These are phyloP conservation scores for Cantharellus anzutake DNA, from an alignment of 768 basidiomycete species.

Conservation along the genomic window DNA sequence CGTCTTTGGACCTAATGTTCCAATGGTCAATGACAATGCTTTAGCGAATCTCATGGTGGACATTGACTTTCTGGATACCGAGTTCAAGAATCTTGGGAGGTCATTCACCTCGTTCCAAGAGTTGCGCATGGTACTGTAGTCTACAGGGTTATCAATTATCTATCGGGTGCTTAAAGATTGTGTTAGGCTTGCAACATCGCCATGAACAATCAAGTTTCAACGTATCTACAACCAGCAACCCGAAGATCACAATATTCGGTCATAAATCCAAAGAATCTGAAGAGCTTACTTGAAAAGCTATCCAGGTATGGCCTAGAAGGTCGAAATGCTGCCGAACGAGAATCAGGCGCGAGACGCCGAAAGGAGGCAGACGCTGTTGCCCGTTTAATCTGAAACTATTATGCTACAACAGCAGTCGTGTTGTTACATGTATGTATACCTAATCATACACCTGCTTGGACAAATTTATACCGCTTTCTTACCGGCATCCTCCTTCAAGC, in stretches of 20 bases:
- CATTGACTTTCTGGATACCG: conserved; percentile 75
- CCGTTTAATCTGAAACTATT: conserved; percentile 20
- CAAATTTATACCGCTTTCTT: conserved; percentile 25
- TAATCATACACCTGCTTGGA: neutral
- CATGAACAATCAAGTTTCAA: conserved; percentile 50
- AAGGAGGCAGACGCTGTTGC: conserved; percentile 67
- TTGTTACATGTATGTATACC: neutral
- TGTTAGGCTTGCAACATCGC: conserved; percentile 31
- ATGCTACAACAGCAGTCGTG: neutral
- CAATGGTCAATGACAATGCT: conserved; percentile 75
- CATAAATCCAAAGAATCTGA: conserved; percentile 54
- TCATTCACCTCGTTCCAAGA: conserved; percentile 53
- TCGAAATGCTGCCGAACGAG: conserved; percentile 37
- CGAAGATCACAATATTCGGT: conserved; percentile 46
- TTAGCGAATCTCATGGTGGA: conserved; percentile 73
- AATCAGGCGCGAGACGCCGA: conserved; percentile 49
- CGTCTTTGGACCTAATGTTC: conserved; percentile 53
- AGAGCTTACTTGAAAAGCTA: conserved; percentile 61
- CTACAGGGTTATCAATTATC: neutral
- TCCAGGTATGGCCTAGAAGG: conserved; percentile 44
- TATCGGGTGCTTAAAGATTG: neutral
- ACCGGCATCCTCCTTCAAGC: conserved; percentile 83
- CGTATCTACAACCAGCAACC: conserved; percentile 54
- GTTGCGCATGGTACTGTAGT: conserved; percentile 44
- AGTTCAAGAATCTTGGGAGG: conserved; percentile 57